phyloP scores from a whole-genome alignment of 202 grass and related monocot species.

The Miscanthus sacchariflorus region DNA sequence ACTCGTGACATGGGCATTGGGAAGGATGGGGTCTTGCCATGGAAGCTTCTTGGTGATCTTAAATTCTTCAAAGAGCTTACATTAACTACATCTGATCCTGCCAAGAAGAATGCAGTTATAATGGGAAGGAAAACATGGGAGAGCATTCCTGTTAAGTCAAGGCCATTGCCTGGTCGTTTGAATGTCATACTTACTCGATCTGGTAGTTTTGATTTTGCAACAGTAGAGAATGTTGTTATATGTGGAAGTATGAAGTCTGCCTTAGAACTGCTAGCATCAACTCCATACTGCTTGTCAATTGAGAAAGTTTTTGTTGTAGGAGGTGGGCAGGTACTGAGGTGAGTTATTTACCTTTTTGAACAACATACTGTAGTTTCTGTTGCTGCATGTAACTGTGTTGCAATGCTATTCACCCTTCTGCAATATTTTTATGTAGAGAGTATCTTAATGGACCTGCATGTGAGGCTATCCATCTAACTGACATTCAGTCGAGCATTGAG shows the following conservation, averaged over 20 bases:
- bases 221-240: slow-evolving; percentile 79
- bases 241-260: slow-evolving; percentile 88
- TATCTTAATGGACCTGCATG: slow-evolving; percentile 76
- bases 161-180: slow-evolving; percentile 82
- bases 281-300: slow-evolving; percentile 84
- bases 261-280: slow-evolving; percentile 74
- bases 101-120: slow-evolving; percentile 90
- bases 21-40: slow-evolving; percentile 78
- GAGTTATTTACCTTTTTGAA: slow-evolving; percentile 21
- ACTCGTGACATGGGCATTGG: slow-evolving; percentile 85
- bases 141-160: slow-evolving; percentile 67
- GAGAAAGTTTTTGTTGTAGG: slow-evolving; percentile 91
- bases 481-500: slow-evolving; percentile 67
- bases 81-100: slow-evolving; percentile 59
- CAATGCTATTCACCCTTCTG: slow-evolving; percentile 33
- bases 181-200: slow-evolving; percentile 90
- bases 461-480: slow-evolving; percentile 90
- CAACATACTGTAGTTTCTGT: background rate
- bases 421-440: slow-evolving; percentile 56
- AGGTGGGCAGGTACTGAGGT: slow-evolving; percentile 83
- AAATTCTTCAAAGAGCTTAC: slow-evolving; percentile 91
- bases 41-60: slow-evolving; percentile 75
- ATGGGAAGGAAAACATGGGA: slow-evolving; percentile 98
- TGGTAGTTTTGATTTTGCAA: slow-evolving; percentile 83
- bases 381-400: slow-evolving; percentile 8